Base-by-base conservation (phyloP, 1,284 basidiomycete genomes). In the Cryptococcus hybrid region DNA sequence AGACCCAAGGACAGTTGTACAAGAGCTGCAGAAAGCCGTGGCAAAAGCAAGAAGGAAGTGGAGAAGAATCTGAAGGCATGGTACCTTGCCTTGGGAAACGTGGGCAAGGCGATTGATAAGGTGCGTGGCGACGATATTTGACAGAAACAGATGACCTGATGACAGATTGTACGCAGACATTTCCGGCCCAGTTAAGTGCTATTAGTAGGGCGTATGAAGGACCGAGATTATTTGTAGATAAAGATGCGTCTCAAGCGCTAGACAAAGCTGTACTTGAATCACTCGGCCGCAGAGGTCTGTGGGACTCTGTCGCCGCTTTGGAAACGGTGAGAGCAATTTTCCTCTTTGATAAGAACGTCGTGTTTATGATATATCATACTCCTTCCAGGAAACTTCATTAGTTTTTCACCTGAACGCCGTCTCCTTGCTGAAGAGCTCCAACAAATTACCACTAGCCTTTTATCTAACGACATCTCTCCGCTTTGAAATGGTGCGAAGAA, bases 101-200 rank as follows among this genome's bases (percentile, higher is more conserved):
- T 92, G 40, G 90, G 90, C 36, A 95, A 93, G 76, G 83, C 85
- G 0, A 76, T 95, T 66, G 92, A 96, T 73, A 96, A 94, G 87
- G 92, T 90, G 53, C 24, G 24, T 24, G 24, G 24, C 24, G 24
- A 24, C 24, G 47, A 74, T 58, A 7, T 9, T 30, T 7, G 43
- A 18, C 42, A 15, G 5, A 24, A 24, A 24, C 46, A 30, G 13
- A 39, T 42, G 37, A 42, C 30, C 9, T 38, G 3, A 7, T 30
- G 38, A 52, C 34, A 45, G 40, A 15, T 9, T 45, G 42, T 8
- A 18, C 1, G 3, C 56, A 78, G 75, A 55, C 67, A 0, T 76
- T 77, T 57, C 73, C 73, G 7, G 69, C 74, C 0, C 71, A 72
- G 45, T 62, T 78, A n/a, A 60, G 58, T 0, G 68, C 62, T 1